A percentile compares a stretch with the other conserved stretches of the same genome.
Evolutionary conservation across 345 rosid species (phyloP).

Genomic region (Lepidium didymum): DNA sequence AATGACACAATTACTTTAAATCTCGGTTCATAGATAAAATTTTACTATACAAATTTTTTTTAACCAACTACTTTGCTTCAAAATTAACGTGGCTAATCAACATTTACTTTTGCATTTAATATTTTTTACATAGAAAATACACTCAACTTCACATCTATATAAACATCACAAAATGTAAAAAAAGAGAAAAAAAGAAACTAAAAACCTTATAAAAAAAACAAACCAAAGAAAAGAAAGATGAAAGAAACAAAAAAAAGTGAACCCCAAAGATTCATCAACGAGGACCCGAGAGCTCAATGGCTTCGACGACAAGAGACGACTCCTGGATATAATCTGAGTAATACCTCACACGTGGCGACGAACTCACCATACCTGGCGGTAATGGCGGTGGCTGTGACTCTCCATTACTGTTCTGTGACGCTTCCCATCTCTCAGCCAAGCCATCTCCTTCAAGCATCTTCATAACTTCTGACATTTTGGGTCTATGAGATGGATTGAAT

Average conservation of each 20-base stretch:
- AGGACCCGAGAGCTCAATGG: conserved; percentile 97
- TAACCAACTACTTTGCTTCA: too few species aligned
- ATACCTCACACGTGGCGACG: conserved; percentile 21
- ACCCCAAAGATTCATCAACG: conserved; percentile 34
- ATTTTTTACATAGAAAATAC: conserved; percentile 46
- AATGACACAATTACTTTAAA: too few species aligned
- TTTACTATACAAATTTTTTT: too few species aligned
- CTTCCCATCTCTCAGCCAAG: conserved; percentile 81
- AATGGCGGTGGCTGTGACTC: conserved; percentile 31
- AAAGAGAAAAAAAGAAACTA: not conserved
- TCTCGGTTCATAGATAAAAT: too few species aligned
- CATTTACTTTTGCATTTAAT: not conserved
- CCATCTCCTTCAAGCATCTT: conserved; percentile 87
- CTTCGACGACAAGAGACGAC: conserved; percentile 84
- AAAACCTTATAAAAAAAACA: conserved; percentile 20
- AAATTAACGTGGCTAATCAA: not conserved
- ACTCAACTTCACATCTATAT: conserved; percentile 29
- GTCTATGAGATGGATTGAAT: conserved; percentile 61
- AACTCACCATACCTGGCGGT: conserved; percentile 19
- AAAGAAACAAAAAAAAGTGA: not conserved
- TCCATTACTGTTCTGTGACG: conserved; percentile 43
- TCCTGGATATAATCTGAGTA: conserved; percentile 85
- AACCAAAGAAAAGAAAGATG: not conserved
- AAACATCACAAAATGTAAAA: not conserved
- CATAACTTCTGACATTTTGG: conserved; percentile 70